Conservation (phyloP, 345 rosid species). For the Eucalyptus globulus region DNA sequence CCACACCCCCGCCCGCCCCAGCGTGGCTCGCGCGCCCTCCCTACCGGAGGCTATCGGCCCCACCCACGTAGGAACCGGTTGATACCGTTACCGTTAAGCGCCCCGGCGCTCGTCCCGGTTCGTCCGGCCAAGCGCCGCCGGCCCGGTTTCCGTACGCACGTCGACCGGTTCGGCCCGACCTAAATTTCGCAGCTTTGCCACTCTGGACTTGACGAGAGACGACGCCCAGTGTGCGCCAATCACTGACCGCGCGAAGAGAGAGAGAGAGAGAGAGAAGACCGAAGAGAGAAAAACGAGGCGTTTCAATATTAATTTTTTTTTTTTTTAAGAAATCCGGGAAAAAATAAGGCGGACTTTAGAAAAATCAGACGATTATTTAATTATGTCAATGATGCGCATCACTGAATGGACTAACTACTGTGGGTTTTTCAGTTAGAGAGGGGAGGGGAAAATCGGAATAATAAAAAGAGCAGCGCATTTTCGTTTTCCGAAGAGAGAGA, state of each 20-base stretch:
- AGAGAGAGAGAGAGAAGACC: neutral
- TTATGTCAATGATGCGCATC: neutral
- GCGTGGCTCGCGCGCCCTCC: neutral
- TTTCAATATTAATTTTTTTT: neutral
- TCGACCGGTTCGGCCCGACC: neutral
- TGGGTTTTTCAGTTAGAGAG: neutral
- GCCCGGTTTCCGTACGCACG: neutral
- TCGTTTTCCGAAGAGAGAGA: neutral
- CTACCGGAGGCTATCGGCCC: neutral
- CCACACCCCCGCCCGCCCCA: neutral
- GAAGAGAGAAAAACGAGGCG: neutral
- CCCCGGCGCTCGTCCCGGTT: neutral
- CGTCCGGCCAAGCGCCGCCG: neutral
- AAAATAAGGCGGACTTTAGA: neutral
- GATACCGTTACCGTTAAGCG: neutral
- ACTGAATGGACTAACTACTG: neutral
- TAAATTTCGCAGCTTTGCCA: neutral
- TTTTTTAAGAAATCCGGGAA: too few species aligned
- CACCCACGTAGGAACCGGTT: conserved; percentile 6
- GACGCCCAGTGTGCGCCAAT: neutral
- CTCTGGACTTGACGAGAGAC: neutral
- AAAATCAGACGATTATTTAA: neutral
- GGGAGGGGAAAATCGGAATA: neutral
- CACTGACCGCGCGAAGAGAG: neutral
- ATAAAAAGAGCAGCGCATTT: neutral